These are phyloP conservation scores for Coffea humblotiana DNA, from an alignment of 305 asterid species.

Conservation along the genomic window DNA sequence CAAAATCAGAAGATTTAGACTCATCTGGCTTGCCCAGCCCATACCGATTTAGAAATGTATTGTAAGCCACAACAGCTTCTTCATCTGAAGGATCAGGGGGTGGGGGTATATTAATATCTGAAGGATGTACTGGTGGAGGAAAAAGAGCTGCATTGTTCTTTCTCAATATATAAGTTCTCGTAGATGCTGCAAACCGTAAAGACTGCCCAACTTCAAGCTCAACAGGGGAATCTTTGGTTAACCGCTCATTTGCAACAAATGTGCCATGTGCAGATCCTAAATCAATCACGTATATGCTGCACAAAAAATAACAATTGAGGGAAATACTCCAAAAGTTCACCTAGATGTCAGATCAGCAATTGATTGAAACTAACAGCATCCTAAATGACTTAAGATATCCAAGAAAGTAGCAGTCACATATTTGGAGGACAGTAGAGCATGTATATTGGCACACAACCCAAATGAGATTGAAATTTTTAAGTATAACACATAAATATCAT, in stretches of 20 bases:
- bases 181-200: conserved; percentile 90
- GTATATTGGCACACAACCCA: background rate
- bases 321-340: background rate
- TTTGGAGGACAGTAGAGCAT: background rate
- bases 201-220: conserved; percentile 96
- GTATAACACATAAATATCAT: background rate
- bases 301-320: conserved; percentile 26
- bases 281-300: conserved; percentile 91
- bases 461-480: background rate
- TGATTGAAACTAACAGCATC: background rate
- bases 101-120: conserved; percentile 74
- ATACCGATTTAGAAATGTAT: conserved; percentile 73
- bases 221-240: conserved; percentile 79
- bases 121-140: conserved; percentile 58
- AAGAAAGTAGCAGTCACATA: background rate
- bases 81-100: conserved; percentile 88
- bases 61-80: conserved; percentile 90
- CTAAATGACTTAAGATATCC: background rate
- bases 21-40: conserved; percentile 53
- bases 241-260: conserved; percentile 91
- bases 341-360: background rate
- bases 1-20: conserved; percentile 34
- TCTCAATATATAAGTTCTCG: conserved; percentile 76
- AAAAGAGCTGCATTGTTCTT: conserved; percentile 79
- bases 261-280: conserved; percentile 99